Base-by-base conservation (phyloP, 106 monocot species). In the Acanthochlamys bracteata region DNA sequence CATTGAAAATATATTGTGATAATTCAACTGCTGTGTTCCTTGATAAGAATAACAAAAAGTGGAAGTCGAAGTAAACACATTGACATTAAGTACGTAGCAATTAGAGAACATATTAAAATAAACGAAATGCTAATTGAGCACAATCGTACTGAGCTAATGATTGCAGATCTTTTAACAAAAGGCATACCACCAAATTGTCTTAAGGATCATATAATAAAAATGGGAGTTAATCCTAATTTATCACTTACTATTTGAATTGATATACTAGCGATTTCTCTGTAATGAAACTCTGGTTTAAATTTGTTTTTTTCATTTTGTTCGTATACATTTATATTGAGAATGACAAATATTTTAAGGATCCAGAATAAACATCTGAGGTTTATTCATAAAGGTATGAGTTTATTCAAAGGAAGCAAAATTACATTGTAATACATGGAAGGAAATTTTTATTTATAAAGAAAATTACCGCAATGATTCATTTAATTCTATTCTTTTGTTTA, bases 161-260 rank as follows among this genome's bases (percentile, higher is more conserved):
- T 67, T 11, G 67, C n/a, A 24, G 66, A 67, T 40, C 54, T 55
- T 24, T 19, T 67, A 12, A 67, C 67, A 10, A 67, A 67, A 41
- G 67, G 56, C 11, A 7, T 55, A 11, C 39, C 55, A 20, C 17
- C 25, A 11, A 33, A 33, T 3, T 3, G 1, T 1, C 6, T 33
- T 6, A 33, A 33, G 46, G 33, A 22, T 7, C 4, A 13, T 66
- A 16, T 21, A 53, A 53, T 2, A 23, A 17, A 24, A 17, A 53
- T 52, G 66, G 52, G 52, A 17, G 3, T 53, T 6, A 33, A 6
- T 33, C 33, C 33, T 33, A 6, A 33, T 33, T 33, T 33, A 6
- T 33, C 33, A 33, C 33, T 33, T 33, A 1, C 33, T 33, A 1
- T 33, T 33, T 33, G 33, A 33, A 33, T 33, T 33, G 6, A 33